Base-by-base conservation (phyloP, 495 filamentous ascomycete species). In the Xylaria acuta region DNA sequence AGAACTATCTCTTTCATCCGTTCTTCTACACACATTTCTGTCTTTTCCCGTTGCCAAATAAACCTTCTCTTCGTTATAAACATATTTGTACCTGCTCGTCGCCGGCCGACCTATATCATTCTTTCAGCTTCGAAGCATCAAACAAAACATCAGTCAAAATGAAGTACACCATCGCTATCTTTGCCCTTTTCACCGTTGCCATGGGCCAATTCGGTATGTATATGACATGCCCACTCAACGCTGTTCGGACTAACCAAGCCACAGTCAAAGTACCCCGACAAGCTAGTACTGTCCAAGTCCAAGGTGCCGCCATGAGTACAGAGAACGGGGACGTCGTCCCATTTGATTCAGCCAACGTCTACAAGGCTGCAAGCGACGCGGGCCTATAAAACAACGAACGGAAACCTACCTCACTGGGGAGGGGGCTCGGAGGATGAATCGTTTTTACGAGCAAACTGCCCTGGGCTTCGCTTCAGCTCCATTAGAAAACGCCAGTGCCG, bases 121-220 rank as follows among this genome's bases (percentile, higher is more conserved):
- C 74, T 56, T 75, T 68, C 64, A 72, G 64, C 66, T 16, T 58
- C 34, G 27, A 63, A 66, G 41, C 71, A 64, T 64, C 20, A 56
- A 69, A 63, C 67, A 72, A 66, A 75, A 66, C 75, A 69, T 65
- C 70, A 75, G 78, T 80, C 83, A 87, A 80, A 73, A 88, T 88
- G 86, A 84, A 88, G 84, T 84, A 84, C 81, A 80, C 82, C 36
- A 32, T 84, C 73, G 71, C 81, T 75, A 64, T 87, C 72, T 71
- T 87, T 77, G 79, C 85, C 64, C 77, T 87, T 70, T 81, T 83
- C 77, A 74, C 78, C 68, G 65, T 84, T 76, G 84, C 82, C 73
- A 73, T 84, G 76, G 85, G 83, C 63, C 78, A 77, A 58, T 80
- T 84, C 49, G 65, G 75, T 73, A 76, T 51, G 76, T 11, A n/a